phyloP scores from a whole-genome alignment of 2,329 filamentous ascomycete species.

The Trichoderma lentiforme region DNA sequence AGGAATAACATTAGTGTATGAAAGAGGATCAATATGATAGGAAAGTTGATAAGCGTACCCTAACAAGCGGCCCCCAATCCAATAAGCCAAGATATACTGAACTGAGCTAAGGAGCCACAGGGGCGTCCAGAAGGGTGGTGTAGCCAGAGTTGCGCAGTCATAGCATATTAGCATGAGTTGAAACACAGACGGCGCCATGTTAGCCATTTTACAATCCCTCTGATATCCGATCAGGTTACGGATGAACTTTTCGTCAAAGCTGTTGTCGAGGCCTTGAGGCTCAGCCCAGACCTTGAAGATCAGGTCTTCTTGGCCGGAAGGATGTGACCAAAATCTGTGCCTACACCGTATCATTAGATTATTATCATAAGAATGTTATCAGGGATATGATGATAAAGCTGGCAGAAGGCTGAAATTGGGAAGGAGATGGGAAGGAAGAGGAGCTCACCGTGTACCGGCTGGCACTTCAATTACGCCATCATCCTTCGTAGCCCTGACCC shows the following conservation, averaged over 20 bases:
- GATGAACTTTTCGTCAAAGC: slow-evolving; percentile 10
- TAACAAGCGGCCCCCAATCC: not conserved
- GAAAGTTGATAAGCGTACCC: not conserved
- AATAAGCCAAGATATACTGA: slow-evolving; percentile 1
- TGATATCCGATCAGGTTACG: slow-evolving; percentile 9
- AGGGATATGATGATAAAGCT: too few species aligned
- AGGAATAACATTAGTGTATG: not conserved
- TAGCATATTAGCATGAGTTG: slow-evolving; percentile 1
- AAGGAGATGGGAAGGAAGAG: too few species aligned
- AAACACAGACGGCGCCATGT: not conserved
- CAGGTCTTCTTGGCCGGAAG: not conserved
- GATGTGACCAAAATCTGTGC: not conserved
- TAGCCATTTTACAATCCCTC: not conserved
- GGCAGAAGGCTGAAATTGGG: not conserved
- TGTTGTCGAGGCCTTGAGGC: slow-evolving; percentile 10
- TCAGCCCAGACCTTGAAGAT: slow-evolving; percentile 9
- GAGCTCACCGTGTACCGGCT: not conserved
- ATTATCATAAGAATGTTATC: too few species aligned
- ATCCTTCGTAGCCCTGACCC: not conserved
- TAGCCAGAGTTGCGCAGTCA: slow-evolving; percentile 7
- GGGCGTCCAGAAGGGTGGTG: slow-evolving; percentile 6
- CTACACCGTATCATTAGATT: not conserved
- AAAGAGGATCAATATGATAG: not conserved
- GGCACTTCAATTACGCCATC: slow-evolving; percentile 8
- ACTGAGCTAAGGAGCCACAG: not conserved